Evolutionary conservation across 768 basidiomycete genomes (phyloP), one percentile per base, ranked within the genome.

Genomic region (Termitomyces sp.): DNA sequence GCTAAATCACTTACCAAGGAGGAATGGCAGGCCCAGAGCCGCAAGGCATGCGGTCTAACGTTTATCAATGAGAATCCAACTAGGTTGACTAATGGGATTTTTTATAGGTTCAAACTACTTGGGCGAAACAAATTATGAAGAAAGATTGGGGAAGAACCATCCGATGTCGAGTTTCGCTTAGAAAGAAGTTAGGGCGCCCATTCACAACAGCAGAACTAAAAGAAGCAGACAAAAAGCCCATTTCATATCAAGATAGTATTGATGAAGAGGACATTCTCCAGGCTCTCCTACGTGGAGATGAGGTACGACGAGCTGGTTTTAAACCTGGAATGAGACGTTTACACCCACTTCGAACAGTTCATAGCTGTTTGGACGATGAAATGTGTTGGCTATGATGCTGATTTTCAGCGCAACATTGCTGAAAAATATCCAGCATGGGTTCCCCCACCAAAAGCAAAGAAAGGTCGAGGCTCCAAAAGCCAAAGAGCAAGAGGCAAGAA

Each of bases 361-460:
- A 61, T 77, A 23, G 63, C 62, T 0, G 70, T 73, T 0, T 74
- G 71, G 70, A 70, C 68, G 0, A 66, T 76, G 70, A 70, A 75
- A 53, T 77, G 76, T 47, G 63, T 75, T 16, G 73, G 66, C 3
- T 77, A 77, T 43, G 73, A 77, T 44, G 58, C 60, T 5, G 58
- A 66, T 0, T 73, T 76, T 45, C 75, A 76, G 53, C 53, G 54
- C 11, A 60, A 67, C 5, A 53, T 77, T 4, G 63, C 64, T 16
- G 63, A 67, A 23, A 67, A 66, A 22, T 62, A 61, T 23, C 53
- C 51, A 0, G 36, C 10, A 0, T 65, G 60, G 60, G 54, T 58
- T 3, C 60, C 58, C 31, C 45, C 46, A 7, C 43, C 50, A 18
- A 13, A 50, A 29, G 16, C 38, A 10, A 25, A 49, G 16, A 47